Base-by-base conservation (phyloP, 2,329 filamentous ascomycete species). In the Lachnellula subtilissima region DNA sequence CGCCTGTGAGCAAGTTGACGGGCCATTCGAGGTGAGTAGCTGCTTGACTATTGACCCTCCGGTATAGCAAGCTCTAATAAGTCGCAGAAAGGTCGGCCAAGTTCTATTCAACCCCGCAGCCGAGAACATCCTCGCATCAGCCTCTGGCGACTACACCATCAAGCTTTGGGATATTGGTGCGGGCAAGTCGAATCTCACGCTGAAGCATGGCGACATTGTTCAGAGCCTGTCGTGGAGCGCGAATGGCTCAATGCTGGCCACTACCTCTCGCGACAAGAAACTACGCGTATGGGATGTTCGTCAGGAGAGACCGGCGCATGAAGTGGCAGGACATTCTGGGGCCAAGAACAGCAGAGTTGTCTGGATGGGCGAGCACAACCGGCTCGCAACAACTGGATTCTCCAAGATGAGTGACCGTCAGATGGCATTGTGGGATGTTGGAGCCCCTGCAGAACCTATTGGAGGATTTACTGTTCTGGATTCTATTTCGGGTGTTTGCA, bases 401-500 rank as follows among this genome's bases (percentile, higher is more conserved):
- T 97, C 92, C 50, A 89, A 87, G 71, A 97, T 97, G 94, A 97
- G 94, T 72, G 94, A 99, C 76, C 86, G 94, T 53, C 94, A 99
- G 73, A 81, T 99, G 65, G 94, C 89, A 52, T 80, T 99, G 39
- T 99, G 94, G 94, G 94, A 99, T 77, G 85, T 91, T 48, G 89
- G 92, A 65, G 87, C 84, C 62, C 83, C 85, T 17, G 75, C 73
- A 37, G 87, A 95, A 67, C 94, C 94, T 49, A 87, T 97, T 67
- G 91, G 90, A 50, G 92, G 91, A 15, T 97, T 97, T 76, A 86
- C 84, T 67, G 88, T 89, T 65, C 82, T 99, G 49, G 94, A 99
- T 75, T 95, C 91, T 48, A 96, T 96, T 68, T 97, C 93, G 47
- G 94, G 94, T 71, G 92, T 99, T 58, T 96, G 91, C 81, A 97